Conservation (phyloP, 208 protist genomes). For the Phytomonas francai region DNA sequence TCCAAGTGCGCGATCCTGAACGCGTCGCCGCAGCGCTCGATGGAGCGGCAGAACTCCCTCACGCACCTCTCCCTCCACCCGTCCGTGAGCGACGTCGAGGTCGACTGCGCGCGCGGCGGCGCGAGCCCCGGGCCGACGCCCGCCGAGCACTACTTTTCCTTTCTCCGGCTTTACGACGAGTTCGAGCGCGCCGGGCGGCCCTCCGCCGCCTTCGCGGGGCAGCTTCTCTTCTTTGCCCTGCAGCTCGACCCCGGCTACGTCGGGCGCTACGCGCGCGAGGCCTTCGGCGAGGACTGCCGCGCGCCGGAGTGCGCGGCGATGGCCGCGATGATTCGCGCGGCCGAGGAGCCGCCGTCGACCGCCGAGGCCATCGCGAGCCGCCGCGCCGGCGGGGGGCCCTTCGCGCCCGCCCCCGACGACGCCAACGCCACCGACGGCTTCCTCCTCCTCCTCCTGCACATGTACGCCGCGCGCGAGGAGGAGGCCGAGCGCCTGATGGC, state of each 20-base stretch:
- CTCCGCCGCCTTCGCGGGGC: conserved; percentile 39
- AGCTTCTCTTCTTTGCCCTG: conserved; percentile 74
- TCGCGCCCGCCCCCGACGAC: conserved; percentile 14
- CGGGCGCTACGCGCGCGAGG: conserved; percentile 40
- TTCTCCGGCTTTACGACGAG: conserved; percentile 78
- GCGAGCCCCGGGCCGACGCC: too few species aligned
- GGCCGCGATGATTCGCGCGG: conserved; percentile 42
- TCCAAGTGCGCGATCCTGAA: conserved; percentile 79
- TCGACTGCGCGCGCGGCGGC: background rate
- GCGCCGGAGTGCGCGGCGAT: conserved; percentile 37
- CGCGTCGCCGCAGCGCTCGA: conserved; percentile 38
- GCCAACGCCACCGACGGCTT: conserved; percentile 64
- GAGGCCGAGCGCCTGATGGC: background rate
- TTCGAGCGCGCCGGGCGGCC: conserved; percentile 50
- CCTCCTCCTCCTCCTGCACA: conserved; percentile 70
- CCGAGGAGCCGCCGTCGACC: conserved; percentile 63
- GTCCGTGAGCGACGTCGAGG: background rate
- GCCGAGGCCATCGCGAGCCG: conserved; percentile 65
- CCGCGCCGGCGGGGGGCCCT: conserved; percentile 14
- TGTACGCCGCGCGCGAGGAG: conserved; percentile 63
- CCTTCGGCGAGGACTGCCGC: conserved; percentile 32
- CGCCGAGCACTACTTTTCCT: conserved; percentile 90
- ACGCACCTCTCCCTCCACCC: background rate
- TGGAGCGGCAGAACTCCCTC: background rate
- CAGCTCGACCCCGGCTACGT: conserved; percentile 76